phyloP scores from a whole-genome alignment of 345 rosid species.

The Orychophragmus violaceus region DNA sequence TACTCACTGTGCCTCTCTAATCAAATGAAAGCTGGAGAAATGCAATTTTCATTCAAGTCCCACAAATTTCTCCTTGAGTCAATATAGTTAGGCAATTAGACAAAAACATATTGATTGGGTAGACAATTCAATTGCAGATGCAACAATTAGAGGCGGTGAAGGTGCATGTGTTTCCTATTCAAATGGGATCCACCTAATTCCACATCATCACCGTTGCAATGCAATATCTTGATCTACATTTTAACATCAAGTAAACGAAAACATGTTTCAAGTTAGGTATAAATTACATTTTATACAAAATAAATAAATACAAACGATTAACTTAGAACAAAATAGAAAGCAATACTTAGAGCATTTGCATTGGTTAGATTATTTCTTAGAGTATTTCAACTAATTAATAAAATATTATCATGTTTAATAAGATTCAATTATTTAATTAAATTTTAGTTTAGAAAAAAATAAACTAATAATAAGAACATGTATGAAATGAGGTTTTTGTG shows the following conservation, averaged over 20 bases:
- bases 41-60: not conserved
- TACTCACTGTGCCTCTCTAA: not conserved
- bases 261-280: not conserved
- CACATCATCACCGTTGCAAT: conserved; percentile 7
- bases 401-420: too few relatives aligned
- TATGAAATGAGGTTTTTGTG: too few relatives aligned
- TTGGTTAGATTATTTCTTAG: too few relatives aligned
- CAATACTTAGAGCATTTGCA: too few relatives aligned
- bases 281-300: not conserved
- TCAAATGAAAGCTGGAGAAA: conserved; percentile 3
- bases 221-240: not conserved
- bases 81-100: conserved; percentile 12
- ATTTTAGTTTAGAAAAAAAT: too few relatives aligned
- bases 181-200: conserved; percentile 12
- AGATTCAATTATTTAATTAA: too few relatives aligned
- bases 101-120: too few relatives aligned
- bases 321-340: too few relatives aligned
- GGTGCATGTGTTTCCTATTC: not conserved
- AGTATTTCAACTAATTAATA: too few relatives aligned
- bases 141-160: not conserved
- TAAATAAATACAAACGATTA: not conserved
- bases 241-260: not conserved
- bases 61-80: conserved; percentile 6
- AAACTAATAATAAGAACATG: too few relatives aligned
- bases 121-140: too few relatives aligned